Evolutionary conservation across 129 eudicot genomes (phyloP).

Genomic region (Kitagawia praeruptora): DNA sequence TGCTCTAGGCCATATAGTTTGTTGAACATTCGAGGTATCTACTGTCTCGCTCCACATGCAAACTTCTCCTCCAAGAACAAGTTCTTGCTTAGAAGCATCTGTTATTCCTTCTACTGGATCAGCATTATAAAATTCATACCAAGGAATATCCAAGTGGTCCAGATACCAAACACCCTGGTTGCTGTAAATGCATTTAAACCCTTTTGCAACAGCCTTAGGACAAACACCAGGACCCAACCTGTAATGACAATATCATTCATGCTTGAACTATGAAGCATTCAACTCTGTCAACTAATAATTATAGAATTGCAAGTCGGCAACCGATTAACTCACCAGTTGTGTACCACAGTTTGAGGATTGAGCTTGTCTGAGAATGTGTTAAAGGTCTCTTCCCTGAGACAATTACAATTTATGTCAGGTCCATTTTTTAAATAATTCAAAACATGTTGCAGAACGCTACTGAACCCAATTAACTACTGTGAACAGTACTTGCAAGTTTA

Average conservation of each 20-base stretch:
- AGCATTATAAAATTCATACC: slow-evolving; percentile 65
- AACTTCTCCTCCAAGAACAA: slow-evolving; percentile 85
- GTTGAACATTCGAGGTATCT: slow-evolving; percentile 84
- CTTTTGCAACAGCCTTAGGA: slow-evolving; percentile 78
- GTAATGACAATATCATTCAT: not conserved
- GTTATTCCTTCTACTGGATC: slow-evolving; percentile 80
- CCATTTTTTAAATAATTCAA: too few species aligned
- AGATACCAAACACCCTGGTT: slow-evolving; percentile 95
- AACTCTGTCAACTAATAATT: not conserved
- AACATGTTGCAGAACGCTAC: too few species aligned
- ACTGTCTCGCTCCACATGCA: slow-evolving; percentile 98
- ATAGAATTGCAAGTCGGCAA: not conserved
- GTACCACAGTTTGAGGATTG: slow-evolving; percentile 79
- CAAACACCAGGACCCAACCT: slow-evolving; percentile 91
- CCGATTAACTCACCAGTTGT: slow-evolving; percentile 60
- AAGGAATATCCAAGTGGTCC: slow-evolving; percentile 77
- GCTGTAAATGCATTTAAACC: slow-evolving; percentile 80
- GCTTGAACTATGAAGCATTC: not conserved
- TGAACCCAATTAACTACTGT: not conserved
- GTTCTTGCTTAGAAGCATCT: slow-evolving; percentile 44
- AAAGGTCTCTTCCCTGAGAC: slow-evolving; percentile 91
- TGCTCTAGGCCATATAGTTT: slow-evolving; percentile 96
- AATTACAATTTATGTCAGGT: not conserved
- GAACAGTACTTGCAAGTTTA: not conserved
- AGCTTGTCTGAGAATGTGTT: slow-evolving; percentile 56